Evolutionary conservation across 1,139 yeast species (phyloP).

Genomic region (Sugiyamaella xylanicola): DNA sequence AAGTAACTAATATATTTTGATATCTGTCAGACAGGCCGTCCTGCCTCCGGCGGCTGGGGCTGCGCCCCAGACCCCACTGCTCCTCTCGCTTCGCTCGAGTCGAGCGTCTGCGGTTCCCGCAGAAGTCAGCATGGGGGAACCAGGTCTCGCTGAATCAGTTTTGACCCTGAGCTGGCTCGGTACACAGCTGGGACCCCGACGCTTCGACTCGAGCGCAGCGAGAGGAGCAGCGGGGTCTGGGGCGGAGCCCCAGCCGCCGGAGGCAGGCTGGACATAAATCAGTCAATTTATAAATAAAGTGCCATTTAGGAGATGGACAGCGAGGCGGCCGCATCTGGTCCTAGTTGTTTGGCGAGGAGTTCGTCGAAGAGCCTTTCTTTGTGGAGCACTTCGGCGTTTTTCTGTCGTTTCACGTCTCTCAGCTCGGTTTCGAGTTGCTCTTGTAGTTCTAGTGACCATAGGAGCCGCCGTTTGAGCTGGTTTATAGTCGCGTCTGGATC

Average conservation of each 20-base stretch:
- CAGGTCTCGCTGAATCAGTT: too few relatives aligned
- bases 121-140: too few relatives aligned
- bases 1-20: too few relatives aligned
- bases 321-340: constrained; percentile 14
- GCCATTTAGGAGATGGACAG: constrained; percentile 1
- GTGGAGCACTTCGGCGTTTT: constrained; percentile 54
- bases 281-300: constrained; percentile 1
- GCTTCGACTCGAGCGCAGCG: background rate
- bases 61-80: background rate
- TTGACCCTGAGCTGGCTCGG: too few relatives aligned
- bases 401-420: constrained; percentile 43
- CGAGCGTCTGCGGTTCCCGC: too few relatives aligned
- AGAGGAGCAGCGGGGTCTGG: constrained; percentile 7
- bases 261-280: constrained; percentile 4
- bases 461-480: constrained; percentile 44
- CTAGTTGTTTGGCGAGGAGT: constrained; percentile 43
- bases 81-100: background rate
- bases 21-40: too few relatives aligned
- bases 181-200: background rate
- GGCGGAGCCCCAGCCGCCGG: constrained; percentile 17
- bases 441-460: constrained; percentile 56
- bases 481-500: constrained; percentile 32
- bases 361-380: constrained; percentile 63
- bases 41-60: background rate
- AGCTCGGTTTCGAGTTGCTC: constrained; percentile 51